Conservation (phyloP, 306 rosid species). For the Senna tora region DNA sequence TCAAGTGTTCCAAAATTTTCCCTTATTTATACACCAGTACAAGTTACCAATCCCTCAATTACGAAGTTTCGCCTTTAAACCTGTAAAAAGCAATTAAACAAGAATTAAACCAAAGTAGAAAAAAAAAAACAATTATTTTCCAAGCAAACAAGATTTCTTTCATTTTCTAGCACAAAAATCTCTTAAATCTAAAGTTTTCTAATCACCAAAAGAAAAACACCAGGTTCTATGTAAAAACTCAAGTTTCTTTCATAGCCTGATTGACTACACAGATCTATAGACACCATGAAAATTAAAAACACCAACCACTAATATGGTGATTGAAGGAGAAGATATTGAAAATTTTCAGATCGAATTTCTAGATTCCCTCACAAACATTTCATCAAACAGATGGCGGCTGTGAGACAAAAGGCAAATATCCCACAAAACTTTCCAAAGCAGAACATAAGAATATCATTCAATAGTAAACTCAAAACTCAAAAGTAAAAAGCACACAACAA, state of each 20-base stretch:
- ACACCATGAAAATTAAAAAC: too few relatives aligned
- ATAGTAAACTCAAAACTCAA: too few relatives aligned
- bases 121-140: conserved; percentile 3
- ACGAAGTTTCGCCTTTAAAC: conserved; percentile 22
- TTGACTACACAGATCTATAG: neutral
- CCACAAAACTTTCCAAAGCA: too few relatives aligned
- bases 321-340: too few relatives aligned
- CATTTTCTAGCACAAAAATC: neutral
- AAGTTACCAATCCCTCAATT: conserved; percentile 12
- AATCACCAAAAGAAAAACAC: neutral
- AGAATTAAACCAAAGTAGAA: neutral
- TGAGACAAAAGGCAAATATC: too few relatives aligned
- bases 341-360: too few relatives aligned
- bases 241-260: neutral
- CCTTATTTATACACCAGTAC: conserved; percentile 31
- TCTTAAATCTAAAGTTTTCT: neutral
- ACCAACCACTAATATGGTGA: too few relatives aligned
- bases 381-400: too few relatives aligned
- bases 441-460: too few relatives aligned
- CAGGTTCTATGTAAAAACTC: neutral
- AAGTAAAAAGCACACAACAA: too few relatives aligned
- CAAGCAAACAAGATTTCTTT: neutral
- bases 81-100: conserved; percentile 38
- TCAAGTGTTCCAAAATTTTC: neutral
- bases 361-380: too few relatives aligned